A percentile compares a stretch with the other conserved stretches of the same genome.
Evolutionary conservation across 805 yeast species (phyloP).

Genomic region (Wickerhamiella occidentalis): DNA sequence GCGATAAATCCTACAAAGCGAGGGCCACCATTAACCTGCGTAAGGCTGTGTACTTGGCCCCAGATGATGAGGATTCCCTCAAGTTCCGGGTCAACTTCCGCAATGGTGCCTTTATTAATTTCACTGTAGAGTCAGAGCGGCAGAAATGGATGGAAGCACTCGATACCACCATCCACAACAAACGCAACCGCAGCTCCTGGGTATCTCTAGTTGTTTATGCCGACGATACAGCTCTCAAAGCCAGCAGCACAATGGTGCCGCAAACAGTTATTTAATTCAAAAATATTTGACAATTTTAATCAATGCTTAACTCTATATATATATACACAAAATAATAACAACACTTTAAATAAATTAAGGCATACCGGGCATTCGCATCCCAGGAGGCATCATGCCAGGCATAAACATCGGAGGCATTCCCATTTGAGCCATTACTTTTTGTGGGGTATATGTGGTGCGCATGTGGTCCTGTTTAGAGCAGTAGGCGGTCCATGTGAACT

Average conservation of each 20-base stretch:
- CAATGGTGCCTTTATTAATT: conserved; percentile 61
- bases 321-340: no score
- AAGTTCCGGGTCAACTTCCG: conserved; percentile 33
- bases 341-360: conserved; percentile 8
- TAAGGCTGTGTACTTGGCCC: conserved; percentile 44
- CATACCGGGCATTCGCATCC: conserved; percentile 17
- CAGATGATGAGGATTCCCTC: conserved; percentile 31
- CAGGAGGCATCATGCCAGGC: conserved; percentile 21
- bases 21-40: conserved; percentile 64
- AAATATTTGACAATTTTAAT: neutral
- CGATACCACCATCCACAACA: conserved; percentile 6
- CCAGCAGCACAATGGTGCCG: neutral
- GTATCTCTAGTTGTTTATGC: conserved; percentile 10
- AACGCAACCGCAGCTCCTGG: conserved; percentile 13
- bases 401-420: conserved; percentile 24
- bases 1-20: conserved; percentile 54
- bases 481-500: conserved; percentile 89
- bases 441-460: conserved; percentile 68
- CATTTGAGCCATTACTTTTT: conserved; percentile 37
- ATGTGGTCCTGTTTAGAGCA: conserved; percentile 75
- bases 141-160: conserved; percentile 41
- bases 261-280: conserved; percentile 5
- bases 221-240: neutral
- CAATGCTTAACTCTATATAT: neutral
- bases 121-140: conserved; percentile 56